Base-by-base conservation (phyloP, 805 yeast genomes). In the Ogataea methanolica region DNA sequence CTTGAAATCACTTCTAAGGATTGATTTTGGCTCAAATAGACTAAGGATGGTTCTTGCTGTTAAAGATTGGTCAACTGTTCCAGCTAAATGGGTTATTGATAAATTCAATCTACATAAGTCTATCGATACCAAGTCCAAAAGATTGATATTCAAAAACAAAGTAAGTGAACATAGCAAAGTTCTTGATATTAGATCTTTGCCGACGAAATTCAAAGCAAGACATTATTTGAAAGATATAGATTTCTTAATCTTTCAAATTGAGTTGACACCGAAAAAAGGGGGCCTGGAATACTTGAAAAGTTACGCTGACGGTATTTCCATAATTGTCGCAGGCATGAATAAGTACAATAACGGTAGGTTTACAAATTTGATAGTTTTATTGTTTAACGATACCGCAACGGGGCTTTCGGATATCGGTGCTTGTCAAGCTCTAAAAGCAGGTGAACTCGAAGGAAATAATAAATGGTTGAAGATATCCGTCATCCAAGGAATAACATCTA, bases 231-330 rank as follows among this genome's bases (percentile, higher is more conserved):
- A 64, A 26, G 61, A 65, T 21, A 60, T 75, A 5, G 68, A 74
- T 1, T 71, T 77, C 44, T 45, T 82, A 5, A 51, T 82, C 4
- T 69, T 80, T 55, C 82, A 79, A 52, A 70, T 82, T 52, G 86
- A 86, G 3, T 55, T 74, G 22, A 55, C 67, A 2, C 31, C 31
- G 9, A 19, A 22, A 39, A 15, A 23, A 11, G 41, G 26, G 7
- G 56, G 61, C 11, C 34, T 40, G 3, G 34, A 48, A 12, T 51
- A 54, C 17, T 43, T 58, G 26, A 29, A 41, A 6, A 45, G 43
- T 15, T 58, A 57, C 43, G 34, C 47, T 4, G 50, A 46, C 29
- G 63, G 61, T 9, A 33, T 61, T 6, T 19, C 35, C 6, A 60
- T 58, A 41, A 41, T 58, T 11, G 23, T 55, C 11, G 59, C 57